These are phyloP conservation scores for Daldinia sp. DNA, from an alignment of 2,329 filamentous ascomycete genomes.

Conservation along the genomic window DNA sequence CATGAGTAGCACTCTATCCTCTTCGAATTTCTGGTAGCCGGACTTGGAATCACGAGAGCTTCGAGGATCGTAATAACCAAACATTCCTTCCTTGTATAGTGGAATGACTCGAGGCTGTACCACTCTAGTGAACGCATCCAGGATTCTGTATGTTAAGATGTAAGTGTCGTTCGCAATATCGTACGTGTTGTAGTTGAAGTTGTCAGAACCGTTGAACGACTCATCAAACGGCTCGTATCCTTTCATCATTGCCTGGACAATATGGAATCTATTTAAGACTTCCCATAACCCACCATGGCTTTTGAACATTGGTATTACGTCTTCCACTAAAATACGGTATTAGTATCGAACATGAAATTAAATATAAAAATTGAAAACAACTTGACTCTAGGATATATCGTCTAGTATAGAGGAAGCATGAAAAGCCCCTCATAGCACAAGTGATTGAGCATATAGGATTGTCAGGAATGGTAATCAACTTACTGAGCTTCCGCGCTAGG, in stretches of 20 bases:
- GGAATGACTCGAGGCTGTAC: not conserved
- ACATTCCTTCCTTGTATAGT: conserved; percentile 45
- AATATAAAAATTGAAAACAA: not conserved
- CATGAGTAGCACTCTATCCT: conserved; percentile 54
- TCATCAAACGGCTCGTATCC: conserved; percentile 23
- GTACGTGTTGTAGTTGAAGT: conserved; percentile 49
- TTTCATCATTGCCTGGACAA: conserved; percentile 28
- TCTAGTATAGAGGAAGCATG: not conserved
- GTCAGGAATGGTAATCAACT: not conserved
- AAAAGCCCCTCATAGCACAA: not conserved
- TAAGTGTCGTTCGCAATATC: conserved; percentile 46
- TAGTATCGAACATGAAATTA: not conserved
- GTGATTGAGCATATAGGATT: not conserved
- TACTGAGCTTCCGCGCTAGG: conserved; percentile 47
- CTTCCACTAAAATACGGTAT: conserved; percentile 43
- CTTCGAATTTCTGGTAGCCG: conserved; percentile 50
- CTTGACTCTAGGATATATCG: not conserved
- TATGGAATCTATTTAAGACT: conserved; percentile 41
- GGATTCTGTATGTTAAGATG: conserved; percentile 32
- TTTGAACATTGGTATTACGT: conserved; percentile 47
- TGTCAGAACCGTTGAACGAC: conserved; percentile 12
- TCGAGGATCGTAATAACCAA: conserved; percentile 46
- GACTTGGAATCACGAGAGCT: conserved; percentile 46
- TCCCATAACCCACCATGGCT: conserved; percentile 40
- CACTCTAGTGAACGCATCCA: conserved; percentile 35